These are phyloP conservation scores for Mycena indigotica DNA, from an alignment of 768 basidiomycete genomes.

Conservation along the genomic window DNA sequence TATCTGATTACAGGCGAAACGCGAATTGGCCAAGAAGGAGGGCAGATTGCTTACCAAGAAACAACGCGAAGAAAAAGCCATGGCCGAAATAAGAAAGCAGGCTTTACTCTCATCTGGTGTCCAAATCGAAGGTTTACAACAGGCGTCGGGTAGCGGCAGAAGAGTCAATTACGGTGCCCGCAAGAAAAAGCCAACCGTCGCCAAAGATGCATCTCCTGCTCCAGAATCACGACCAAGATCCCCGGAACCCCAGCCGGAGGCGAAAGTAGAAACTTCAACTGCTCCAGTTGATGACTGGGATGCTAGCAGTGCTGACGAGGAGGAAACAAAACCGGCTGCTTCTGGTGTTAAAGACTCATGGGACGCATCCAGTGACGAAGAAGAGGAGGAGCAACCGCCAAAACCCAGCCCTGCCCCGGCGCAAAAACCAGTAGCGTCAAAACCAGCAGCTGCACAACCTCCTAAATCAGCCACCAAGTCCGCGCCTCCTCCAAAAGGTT, in stretches of 20 bases:
- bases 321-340: slow-evolving; percentile 28
- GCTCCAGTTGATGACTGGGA: slow-evolving; percentile 74
- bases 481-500: slow-evolving; percentile 20
- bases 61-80: slow-evolving; percentile 91
- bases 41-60: slow-evolving; percentile 95
- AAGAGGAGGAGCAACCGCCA: slow-evolving; percentile 32
- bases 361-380: slow-evolving; percentile 55
- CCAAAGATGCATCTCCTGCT: slow-evolving; percentile 57
- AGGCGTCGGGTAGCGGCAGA: slow-evolving; percentile 52
- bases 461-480: slow-evolving; percentile 30
- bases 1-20: slow-evolving; percentile 84
- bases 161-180: slow-evolving; percentile 82
- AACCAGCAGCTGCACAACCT: slow-evolving; percentile 18
- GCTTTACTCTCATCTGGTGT: slow-evolving; percentile 89
- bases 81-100: slow-evolving; percentile 87
- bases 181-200: slow-evolving; percentile 66
- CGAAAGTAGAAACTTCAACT: slow-evolving; percentile 33
- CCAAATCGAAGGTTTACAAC: slow-evolving; percentile 86
- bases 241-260: slow-evolving; percentile 39
- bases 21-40: slow-evolving; percentile 89
- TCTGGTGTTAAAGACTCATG: slow-evolving; percentile 46
- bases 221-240: slow-evolving; percentile 57
- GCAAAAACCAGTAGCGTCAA: slow-evolving; percentile 26
- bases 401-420: slow-evolving; percentile 31
- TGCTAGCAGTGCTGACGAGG: slow-evolving; percentile 61